Conservation (phyloP, 306 rosid genomes). For the Hippophae gyantsensis region DNA sequence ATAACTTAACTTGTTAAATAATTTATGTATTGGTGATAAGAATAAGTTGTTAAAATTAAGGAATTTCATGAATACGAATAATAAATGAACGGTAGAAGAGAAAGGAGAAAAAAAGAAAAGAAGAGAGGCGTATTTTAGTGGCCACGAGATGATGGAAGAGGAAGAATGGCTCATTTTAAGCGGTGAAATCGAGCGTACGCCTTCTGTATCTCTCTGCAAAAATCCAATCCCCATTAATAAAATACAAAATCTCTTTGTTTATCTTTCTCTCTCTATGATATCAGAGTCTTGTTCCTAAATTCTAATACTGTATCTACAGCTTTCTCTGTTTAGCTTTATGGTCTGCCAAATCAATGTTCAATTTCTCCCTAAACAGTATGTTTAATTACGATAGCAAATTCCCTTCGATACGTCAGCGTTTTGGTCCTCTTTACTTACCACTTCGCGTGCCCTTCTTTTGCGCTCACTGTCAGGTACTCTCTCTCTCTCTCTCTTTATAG, state of each 20-base stretch:
- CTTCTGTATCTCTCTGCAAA: not conserved
- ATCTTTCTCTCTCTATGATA: conserved; percentile 7
- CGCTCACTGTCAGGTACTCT: not conserved
- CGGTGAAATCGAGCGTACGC: conserved; percentile 55
- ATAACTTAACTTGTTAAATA: no score
- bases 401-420: conserved; percentile 20
- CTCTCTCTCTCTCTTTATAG: not conserved
- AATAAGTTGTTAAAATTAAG: no score
- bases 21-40: no score
- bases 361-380: not conserved
- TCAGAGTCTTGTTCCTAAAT: not conserved
- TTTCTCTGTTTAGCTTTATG: no score
- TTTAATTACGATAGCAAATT: conserved; percentile 19
- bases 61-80: not conserved
- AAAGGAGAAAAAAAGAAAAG: not conserved
- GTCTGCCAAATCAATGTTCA: not conserved
- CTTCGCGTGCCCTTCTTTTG: conserved; percentile 11
- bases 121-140: no score
- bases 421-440: not conserved
- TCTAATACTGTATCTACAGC: no score
- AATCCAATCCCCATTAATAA: conserved; percentile 1
- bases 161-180: conserved; percentile 27
- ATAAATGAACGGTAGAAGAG: not conserved
- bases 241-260: conserved; percentile 1
- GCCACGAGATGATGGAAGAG: conserved; percentile 15